A percentile compares a stretch with the other conserved stretches of the same genome.
phyloP scores from a whole-genome alignment of 768 basidiomycete genomes.

The Tulasnella calospora region DNA sequence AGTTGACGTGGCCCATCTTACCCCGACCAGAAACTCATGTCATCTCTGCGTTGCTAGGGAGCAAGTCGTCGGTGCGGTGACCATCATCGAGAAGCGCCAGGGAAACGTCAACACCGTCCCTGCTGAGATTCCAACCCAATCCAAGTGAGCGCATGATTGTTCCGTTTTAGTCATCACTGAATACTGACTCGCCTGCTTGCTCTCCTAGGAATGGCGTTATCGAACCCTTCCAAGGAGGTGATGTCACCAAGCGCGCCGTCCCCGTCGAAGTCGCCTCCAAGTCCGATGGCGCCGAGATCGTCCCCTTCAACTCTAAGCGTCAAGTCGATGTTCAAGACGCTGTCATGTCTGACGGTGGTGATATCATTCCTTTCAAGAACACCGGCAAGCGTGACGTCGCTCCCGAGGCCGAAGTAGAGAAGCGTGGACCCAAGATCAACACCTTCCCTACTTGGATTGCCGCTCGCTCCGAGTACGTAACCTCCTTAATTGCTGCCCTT shows the following conservation, averaged over 20 bases:
- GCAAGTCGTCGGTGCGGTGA: neutral
- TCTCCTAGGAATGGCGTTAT: neutral
- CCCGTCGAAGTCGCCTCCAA: neutral
- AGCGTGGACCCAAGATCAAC: constrained; percentile 1
- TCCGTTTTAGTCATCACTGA: no score
- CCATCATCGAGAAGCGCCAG: neutral
- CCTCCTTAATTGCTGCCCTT: neutral
- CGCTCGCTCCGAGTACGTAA: constrained; percentile 9
- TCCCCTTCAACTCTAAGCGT: neutral
- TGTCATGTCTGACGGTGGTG: constrained; percentile 8
- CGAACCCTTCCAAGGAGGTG: neutral
- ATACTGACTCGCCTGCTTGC: neutral
- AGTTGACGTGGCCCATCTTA: neutral
- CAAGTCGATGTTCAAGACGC: neutral
- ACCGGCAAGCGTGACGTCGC: neutral
- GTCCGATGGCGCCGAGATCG: constrained; percentile 8
- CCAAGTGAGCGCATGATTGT: neutral
- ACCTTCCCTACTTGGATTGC: neutral
- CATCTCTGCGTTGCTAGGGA: neutral
- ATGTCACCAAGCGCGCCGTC: neutral
- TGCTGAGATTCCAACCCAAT: constrained; percentile 10
- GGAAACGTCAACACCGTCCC: constrained; percentile 11
- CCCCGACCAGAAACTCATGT: neutral
- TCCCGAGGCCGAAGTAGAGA: neutral
- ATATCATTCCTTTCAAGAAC: constrained; percentile 13